Conservation (phyloP, 805 yeast species). For the Kodamaea fukazawae region DNA sequence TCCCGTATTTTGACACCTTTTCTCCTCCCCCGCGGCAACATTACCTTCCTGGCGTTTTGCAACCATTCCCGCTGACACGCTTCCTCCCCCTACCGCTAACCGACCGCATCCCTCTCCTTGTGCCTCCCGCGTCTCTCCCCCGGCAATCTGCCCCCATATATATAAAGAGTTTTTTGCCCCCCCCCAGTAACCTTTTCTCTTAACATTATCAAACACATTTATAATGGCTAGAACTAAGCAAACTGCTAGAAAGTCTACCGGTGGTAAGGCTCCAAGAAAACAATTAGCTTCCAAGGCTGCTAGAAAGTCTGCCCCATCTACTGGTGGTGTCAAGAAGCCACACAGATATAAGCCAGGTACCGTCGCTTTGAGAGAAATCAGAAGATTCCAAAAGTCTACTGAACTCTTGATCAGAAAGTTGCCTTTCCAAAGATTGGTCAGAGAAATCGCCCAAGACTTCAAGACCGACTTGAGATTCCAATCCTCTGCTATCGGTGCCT, state of each 20-base stretch:
- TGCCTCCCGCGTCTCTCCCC: too few relatives aligned
- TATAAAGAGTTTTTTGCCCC: slow-evolving; percentile 1
- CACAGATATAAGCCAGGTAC: slow-evolving; percentile 98
- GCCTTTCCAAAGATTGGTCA: slow-evolving; percentile 95
- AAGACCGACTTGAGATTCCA: slow-evolving; percentile 94
- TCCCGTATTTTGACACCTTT: background rate
- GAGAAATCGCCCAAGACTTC: slow-evolving; percentile 95
- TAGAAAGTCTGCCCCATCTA: slow-evolving; percentile 87
- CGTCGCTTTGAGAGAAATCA: slow-evolving; percentile 93
- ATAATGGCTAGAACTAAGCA: slow-evolving; percentile 90
- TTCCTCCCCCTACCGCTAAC: background rate
- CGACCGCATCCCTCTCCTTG: too few relatives aligned
- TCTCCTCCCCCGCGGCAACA: background rate
- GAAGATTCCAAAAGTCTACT: slow-evolving; percentile 96
- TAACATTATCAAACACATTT: slow-evolving; percentile 5
- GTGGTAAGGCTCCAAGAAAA: slow-evolving; percentile 96
- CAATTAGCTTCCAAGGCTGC: slow-evolving; percentile 91
- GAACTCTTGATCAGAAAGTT: slow-evolving; percentile 92
- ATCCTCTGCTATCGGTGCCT: slow-evolving; percentile 95
- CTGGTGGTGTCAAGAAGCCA: slow-evolving; percentile 92
- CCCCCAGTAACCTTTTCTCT: background rate
- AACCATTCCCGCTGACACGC: background rate
- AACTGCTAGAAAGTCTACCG: slow-evolving; percentile 92
- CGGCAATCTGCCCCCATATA: too few relatives aligned
- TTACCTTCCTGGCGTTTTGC: background rate